A percentile compares a stretch with the other conserved stretches of the same genome.
phyloP scores from a whole-genome alignment of 148 eudicot species.

The Vaccinium macrocarpon region DNA sequence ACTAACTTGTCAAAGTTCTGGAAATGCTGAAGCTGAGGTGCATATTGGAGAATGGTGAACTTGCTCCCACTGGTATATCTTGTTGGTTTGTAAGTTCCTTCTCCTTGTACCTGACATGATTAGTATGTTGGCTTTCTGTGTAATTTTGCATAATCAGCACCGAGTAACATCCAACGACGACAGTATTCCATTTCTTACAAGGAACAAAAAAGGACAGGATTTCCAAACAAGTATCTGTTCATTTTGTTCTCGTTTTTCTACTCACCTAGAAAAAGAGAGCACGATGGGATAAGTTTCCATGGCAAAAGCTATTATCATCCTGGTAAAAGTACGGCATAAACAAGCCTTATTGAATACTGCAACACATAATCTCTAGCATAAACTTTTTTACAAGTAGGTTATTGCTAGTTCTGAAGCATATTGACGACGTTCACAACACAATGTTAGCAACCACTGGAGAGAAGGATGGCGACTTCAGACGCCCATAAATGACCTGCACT shows the following conservation, averaged over 20 bases:
- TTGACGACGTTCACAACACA: neutral
- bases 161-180: neutral
- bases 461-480: slow-evolving; percentile 28
- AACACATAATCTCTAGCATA: neutral
- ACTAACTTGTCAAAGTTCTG: neutral
- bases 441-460: neutral
- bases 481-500: slow-evolving; percentile 65
- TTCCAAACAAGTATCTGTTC: neutral
- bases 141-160: neutral
- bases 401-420: neutral
- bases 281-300: neutral
- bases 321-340: neutral
- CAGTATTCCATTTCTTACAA: neutral
- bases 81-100: neutral
- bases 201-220: neutral
- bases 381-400: neutral
- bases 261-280: neutral
- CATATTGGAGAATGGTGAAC: neutral
- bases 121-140: neutral
- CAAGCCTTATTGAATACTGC: neutral
- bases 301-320: neutral
- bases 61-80: neutral
- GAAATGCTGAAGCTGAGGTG: neutral
- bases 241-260: neutral
- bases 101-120: neutral